Base-by-base conservation (phyloP, 257 asterid genomes). In the Catharanthus roseus region DNA sequence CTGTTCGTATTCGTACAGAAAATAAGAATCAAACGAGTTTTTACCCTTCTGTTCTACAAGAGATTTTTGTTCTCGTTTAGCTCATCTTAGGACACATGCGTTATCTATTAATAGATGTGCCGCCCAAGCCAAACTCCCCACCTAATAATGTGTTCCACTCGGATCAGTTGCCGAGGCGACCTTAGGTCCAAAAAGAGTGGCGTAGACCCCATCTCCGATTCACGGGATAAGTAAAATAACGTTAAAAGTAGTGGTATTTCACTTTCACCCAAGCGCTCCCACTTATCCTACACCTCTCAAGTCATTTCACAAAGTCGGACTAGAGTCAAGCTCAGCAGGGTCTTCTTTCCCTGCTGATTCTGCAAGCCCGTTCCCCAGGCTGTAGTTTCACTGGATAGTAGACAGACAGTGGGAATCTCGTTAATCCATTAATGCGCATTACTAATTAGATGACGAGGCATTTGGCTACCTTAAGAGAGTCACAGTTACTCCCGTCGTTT, bases 221-320 rank as follows among this genome's bases (percentile, higher is more conserved):
- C 88, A 89, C 90, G 80, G 82, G 87, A 87, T 89, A 86, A 85
- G 92, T 85, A 89, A 89, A 87, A 84, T 89, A 87, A 86, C 86
- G 85, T 86, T 88, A 88, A 88, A 90, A 88, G 91, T 86, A 88
- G 93, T 88, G 90, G 93, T 86, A 88, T 88, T 86, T 88, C 89
- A 89, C 95, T 87, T 89, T 84, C 34, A 19, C 51, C 51, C 51
- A 19, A 45, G 19, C 47, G 67, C 77, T 73, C 78, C 75, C 75
- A 69, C 71, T 69, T 75, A 69, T 75, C 38, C 75, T 75, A 75
- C 79, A 63, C 79, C 68, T 70, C 75, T 70, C 76, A 81, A 77
- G 82, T 77, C 78, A 77, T 74, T 82, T 85, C 84, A 85, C 77
- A 85, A 82, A 78, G 85, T 80, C 71, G 74, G 78, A 80, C 86